These are phyloP conservation scores for Lachancea fermentati DNA, from an alignment of 805 yeast species.

Conservation along the genomic window DNA sequence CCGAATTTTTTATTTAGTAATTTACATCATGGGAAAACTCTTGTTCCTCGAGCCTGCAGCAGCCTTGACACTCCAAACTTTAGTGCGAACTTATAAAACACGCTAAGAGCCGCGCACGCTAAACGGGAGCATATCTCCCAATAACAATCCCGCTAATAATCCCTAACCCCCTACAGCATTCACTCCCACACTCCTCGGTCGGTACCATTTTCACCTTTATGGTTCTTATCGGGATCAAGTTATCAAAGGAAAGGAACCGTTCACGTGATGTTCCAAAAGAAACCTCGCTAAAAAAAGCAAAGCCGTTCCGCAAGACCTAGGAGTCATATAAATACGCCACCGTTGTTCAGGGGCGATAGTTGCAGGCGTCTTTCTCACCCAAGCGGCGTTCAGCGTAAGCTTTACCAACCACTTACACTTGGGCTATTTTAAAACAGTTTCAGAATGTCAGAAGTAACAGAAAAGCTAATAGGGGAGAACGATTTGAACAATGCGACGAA, in stretches of 20 bases:
- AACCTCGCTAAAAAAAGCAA: neutral
- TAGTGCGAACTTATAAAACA: too few relatives aligned
- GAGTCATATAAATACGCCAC: neutral
- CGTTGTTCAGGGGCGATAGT: neutral
- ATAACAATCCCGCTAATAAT: too few relatives aligned
- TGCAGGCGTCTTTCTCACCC: neutral
- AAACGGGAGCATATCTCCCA: too few relatives aligned
- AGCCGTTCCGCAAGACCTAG: neutral
- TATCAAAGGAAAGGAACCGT: neutral
- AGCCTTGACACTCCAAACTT: too few relatives aligned
- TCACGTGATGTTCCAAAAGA: neutral
- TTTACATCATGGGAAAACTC: too few relatives aligned
- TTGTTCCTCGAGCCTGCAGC: too few relatives aligned
- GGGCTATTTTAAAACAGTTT: neutral
- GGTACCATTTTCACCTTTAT: too few relatives aligned
- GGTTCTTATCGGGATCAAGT: too few relatives aligned
- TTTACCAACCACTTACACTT: neutral
- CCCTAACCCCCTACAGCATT: too few relatives aligned
- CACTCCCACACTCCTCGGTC: neutral
- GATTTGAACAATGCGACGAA: neutral
- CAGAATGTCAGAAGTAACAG: neutral
- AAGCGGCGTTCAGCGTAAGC: neutral
- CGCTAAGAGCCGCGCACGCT: too few relatives aligned
- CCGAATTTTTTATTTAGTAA: too few relatives aligned
- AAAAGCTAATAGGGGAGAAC: neutral